Evolutionary conservation across 2,329 filamentous ascomycete species (phyloP).

Genomic region (Cordyceps cicadae): DNA sequence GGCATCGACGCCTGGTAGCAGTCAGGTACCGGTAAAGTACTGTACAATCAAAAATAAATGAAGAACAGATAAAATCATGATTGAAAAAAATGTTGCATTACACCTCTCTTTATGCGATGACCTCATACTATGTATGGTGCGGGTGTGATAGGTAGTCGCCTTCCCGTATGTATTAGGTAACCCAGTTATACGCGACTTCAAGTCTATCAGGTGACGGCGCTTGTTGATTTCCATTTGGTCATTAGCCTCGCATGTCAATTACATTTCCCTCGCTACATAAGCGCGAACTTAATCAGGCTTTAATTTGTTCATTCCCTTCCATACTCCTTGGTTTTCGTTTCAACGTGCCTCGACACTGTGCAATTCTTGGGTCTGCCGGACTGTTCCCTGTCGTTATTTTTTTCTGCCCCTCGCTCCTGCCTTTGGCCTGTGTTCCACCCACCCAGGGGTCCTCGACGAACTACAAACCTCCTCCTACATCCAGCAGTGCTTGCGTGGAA

Average conservation of each 20-base stretch:
- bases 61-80: background rate
- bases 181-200: background rate
- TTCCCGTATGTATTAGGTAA: background rate
- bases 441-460: conserved; percentile 1
- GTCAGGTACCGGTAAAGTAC: background rate
- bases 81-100: background rate
- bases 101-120: background rate
- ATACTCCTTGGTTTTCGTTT: background rate
- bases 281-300: conserved; percentile 1
- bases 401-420: conserved; percentile 1
- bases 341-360: background rate
- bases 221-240: conserved; percentile 8
- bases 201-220: conserved; percentile 10
- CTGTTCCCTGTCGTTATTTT: background rate
- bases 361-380: background rate
- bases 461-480: background rate
- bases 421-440: background rate
- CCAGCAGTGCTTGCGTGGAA: background rate
- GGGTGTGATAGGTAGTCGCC: background rate
- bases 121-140: background rate
- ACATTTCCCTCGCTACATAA: background rate
- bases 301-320: background rate
- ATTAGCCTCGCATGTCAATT: background rate
- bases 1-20: background rate
- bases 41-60: background rate